Evolutionary conservation across 805 yeast species (phyloP).

Genomic region (Candida alai): DNA sequence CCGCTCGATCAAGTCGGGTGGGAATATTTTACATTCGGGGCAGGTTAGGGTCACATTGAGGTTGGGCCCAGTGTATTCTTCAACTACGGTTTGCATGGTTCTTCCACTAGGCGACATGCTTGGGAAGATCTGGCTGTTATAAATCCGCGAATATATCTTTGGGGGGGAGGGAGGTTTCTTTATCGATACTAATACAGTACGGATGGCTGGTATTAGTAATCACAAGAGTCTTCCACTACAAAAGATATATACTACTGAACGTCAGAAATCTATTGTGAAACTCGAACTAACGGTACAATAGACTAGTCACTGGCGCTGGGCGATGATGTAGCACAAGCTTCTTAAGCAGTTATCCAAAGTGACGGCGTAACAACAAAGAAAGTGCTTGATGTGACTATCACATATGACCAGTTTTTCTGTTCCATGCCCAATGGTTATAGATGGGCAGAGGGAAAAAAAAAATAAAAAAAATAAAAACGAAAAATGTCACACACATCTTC

Average conservation of each 20-base stretch:
- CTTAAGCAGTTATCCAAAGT: no score
- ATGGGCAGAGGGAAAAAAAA: neutral
- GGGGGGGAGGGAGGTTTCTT: neutral
- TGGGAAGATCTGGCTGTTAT: neutral
- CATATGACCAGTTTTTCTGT: constrained; percentile 1
- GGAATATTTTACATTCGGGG: constrained; percentile 93
- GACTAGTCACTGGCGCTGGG: neutral
- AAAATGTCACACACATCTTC: neutral
- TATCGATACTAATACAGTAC: neutral
- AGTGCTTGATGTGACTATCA: constrained; percentile 1
- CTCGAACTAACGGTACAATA: constrained; percentile 12
- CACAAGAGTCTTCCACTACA: neutral
- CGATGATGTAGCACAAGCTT: no score
- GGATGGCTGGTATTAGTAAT: constrained; percentile 1
- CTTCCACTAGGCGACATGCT: constrained; percentile 8
- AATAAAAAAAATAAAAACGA: neutral
- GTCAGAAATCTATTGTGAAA: constrained; percentile 8
- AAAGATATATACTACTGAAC: neutral
- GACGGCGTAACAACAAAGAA: constrained; percentile 3
- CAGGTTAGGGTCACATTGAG: constrained; percentile 86
- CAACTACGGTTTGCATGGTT: neutral
- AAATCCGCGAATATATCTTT: neutral
- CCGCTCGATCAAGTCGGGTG: constrained; percentile 92
- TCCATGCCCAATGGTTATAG: no score
- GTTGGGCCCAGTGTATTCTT: constrained; percentile 55